Conservation (phyloP, 805 yeast species). For the Yarrowia sp. region DNA sequence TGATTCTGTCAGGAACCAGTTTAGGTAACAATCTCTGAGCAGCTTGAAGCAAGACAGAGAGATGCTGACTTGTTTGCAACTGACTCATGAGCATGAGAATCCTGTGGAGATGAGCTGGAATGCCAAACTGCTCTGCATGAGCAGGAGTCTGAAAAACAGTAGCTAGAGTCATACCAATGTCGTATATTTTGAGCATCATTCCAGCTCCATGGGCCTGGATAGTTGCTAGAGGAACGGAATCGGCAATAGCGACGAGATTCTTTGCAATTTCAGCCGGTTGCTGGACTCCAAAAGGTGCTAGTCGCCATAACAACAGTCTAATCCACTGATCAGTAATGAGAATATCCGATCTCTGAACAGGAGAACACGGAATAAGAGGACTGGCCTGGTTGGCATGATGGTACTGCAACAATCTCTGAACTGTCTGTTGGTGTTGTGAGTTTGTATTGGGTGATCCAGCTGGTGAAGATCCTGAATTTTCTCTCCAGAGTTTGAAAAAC, state of each 20-base stretch:
- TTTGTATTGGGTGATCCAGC: conserved; percentile 10
- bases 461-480: neutral
- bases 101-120: neutral
- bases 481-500: conserved; percentile 12
- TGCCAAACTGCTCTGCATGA: conserved; percentile 3
- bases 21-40: conserved; percentile 4
- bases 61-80: neutral
- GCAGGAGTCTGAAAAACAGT: conserved; percentile 1
- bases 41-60: neutral
- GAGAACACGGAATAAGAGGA: conserved; percentile 15
- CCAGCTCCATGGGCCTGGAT: conserved; percentile 21
- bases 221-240: conserved; percentile 1
- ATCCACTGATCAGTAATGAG: conserved; percentile 24
- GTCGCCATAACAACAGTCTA: neutral
- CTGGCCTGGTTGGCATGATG: conserved; percentile 19
- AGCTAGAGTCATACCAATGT: conserved; percentile 11
- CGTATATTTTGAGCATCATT: conserved; percentile 19
- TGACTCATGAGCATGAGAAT: conserved; percentile 22
- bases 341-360: neutral
- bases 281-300: neutral
- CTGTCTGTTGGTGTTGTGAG: conserved; percentile 11
- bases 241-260: neutral
- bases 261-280: conserved; percentile 10
- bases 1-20: neutral
- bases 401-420: conserved; percentile 9